Evolutionary conservation across 192 early-diverging fungal genomes (phyloP).

Genomic region (Piromyces finnis): DNA sequence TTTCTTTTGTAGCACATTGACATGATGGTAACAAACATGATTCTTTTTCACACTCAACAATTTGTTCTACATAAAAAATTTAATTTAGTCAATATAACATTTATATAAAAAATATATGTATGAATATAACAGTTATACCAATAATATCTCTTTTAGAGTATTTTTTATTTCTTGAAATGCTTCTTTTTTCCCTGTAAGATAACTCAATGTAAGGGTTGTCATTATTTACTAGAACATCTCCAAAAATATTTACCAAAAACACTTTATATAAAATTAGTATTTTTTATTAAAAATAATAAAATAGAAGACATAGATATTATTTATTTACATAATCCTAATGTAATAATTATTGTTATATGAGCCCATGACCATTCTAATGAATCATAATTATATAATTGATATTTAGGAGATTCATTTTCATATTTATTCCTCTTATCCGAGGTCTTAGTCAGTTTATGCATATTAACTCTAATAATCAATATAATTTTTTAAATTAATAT

Average conservation of each 20-base stretch:
- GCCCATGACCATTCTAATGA: neutral
- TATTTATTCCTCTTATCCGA: neutral
- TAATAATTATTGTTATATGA: neutral
- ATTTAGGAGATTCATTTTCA: neutral
- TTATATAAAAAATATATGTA: no score
- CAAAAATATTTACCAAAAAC: neutral
- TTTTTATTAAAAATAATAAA: no score
- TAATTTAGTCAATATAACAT: no score
- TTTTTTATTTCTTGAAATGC: neutral
- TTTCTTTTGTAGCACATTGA: neutral
- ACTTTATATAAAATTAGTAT: neutral
- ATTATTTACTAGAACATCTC: neutral
- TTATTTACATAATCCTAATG: neutral
- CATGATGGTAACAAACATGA: neutral
- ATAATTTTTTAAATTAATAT: no score
- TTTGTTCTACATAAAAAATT: no score
- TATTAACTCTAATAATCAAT: neutral
- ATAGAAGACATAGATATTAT: no score
- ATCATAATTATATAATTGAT: neutral
- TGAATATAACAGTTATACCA: no score
- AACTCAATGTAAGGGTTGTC: neutral
- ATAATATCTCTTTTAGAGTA: neutral
- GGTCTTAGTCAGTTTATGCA: neutral
- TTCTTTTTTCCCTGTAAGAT: neutral
- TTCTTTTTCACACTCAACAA: neutral